Base-by-base conservation (phyloP, 176 grass and related monocot genomes). In the Hsuehochloa calcarea region DNA sequence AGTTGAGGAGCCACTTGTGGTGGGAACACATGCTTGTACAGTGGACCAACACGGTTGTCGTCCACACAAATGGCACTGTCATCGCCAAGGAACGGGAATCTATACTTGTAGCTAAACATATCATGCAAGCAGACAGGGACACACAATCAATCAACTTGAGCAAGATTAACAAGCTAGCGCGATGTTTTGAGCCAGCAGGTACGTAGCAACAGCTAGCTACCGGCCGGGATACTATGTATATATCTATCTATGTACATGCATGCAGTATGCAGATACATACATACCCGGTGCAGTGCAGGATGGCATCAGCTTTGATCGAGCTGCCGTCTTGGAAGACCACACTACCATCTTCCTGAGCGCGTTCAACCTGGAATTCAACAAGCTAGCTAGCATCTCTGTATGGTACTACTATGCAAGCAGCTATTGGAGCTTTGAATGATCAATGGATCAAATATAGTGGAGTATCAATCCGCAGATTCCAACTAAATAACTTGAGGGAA, bases 201-300 rank as follows among this genome's bases (percentile, higher is more conserved):
- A 34, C 31, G 31, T 34, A 34, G 31, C 31, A 34, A 34, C 31
- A 34, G 31, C 31, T 3, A 34, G 31, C 2, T 34, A 34, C 31
- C 31, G 31, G 31, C 31, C 31, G 31, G 31, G 31, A 34, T 34
- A 34, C 31, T 34, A 3, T 34, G 31, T 34, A 3, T 34, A 2
- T 34, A 34, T 34, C 31, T 34, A 34, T 2, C 31, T 34, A 34
- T 34, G 3, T 34, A 34, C 31, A 34, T 34, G 31, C 1, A 34
- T 34, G 31, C 31, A 34, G 31, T 34, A 34, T 34, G 1, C 31
- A 34, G 31, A 34, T 34, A 29, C 70, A 80, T 93, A 34, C 31
- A 34, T 34, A 92, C 94, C 94, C 94, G 20, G 91, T 94, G 56
- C 91, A 97, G 66, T 97, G 92, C 65, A 97, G 84, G 70, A 97